Base-by-base conservation (phyloP, 768 basidiomycete genomes). In the Rhodosporidiobolus odoratus region DNA sequence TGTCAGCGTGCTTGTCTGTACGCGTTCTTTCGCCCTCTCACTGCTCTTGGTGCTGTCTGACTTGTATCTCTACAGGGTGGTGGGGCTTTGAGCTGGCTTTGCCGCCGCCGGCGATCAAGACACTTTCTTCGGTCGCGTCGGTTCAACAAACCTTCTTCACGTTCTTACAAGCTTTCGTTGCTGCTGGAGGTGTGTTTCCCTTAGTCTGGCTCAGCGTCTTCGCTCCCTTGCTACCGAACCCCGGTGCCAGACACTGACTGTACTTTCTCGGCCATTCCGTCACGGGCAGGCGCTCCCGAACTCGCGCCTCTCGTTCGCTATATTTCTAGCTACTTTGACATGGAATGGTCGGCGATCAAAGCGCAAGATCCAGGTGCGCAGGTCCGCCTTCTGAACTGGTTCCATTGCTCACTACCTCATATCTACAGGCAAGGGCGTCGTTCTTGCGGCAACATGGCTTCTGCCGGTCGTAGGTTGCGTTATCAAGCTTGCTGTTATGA, bases 381-480 rank as follows among this genome's bases (percentile, higher is more conserved):
- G n/a, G n/a, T n/a, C n/a, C n/a, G n/a, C n/a, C n/a, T n/a, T n/a
- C n/a, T n/a, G n/a, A n/a, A n/a, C n/a, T n/a, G n/a, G n/a, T n/a
- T n/a, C n/a, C n/a, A n/a, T n/a, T n/a, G n/a, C n/a, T n/a, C n/a
- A n/a, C n/a, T n/a, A n/a, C n/a, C n/a, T n/a, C n/a, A n/a, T n/a
- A n/a, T n/a, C n/a, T n/a, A n/a, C n/a, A n/a, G n/a, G 91, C 1
- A 78, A 85, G 75, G 91, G 91, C 27, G 92, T 92, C 45, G 86
- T 93, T 41, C 91, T 91, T 77, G 88, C 90, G 58, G 88, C 91
- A 10, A 94, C 91, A n/a, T 93, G 91, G 89, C 43, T 70, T 17
- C 50, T 71, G 0, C 69, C 69, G 2, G 58, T 71, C 9, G 62
- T 65, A 25, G 21, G 58, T 25, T 19, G 3, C 60, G 15, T 47